Conservation (phyloP, 371 early-diverging fungal genomes). For the Circinella umbellata region DNA sequence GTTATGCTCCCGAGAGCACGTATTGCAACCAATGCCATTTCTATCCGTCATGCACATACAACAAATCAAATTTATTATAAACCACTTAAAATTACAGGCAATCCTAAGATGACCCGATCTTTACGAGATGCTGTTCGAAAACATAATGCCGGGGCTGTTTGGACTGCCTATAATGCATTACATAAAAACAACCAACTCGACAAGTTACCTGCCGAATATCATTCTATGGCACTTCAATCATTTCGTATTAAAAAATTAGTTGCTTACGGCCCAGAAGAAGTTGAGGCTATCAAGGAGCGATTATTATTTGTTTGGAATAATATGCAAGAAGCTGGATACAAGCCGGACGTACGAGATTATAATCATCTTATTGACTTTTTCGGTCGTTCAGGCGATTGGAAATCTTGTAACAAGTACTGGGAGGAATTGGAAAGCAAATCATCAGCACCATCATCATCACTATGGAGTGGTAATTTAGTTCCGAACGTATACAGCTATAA, state of each 20-base stretch:
- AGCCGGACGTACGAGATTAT: constrained; percentile 46
- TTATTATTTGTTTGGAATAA: constrained; percentile 31
- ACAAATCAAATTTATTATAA: background rate
- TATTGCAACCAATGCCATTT: background rate
- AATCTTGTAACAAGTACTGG: constrained; percentile 31
- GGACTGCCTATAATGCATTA: constrained; percentile 42
- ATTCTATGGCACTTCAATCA: constrained; percentile 42
- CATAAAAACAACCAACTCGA: constrained; percentile 25
- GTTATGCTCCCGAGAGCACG: constrained; percentile 4
- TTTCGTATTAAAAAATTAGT: constrained; percentile 32
- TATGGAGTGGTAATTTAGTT: background rate
- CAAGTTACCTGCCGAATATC: constrained; percentile 30
- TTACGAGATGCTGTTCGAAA: constrained; percentile 39
- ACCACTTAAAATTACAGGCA: background rate
- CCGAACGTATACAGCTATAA: constrained; percentile 41
- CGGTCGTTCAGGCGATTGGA: constrained; percentile 41
- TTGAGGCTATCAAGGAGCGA: constrained; percentile 33
- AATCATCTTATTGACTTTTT: constrained; percentile 49
- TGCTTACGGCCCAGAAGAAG: constrained; percentile 30
- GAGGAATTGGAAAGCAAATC: constrained; percentile 1
- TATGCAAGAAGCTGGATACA: constrained; percentile 25
- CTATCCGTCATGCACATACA: constrained; percentile 5
- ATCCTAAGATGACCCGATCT: constrained; percentile 15
- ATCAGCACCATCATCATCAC: background rate
- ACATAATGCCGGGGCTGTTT: constrained; percentile 37